Base-by-base conservation (phyloP, 2,329 filamentous ascomycete species). In the Paracamarosporium sp. region DNA sequence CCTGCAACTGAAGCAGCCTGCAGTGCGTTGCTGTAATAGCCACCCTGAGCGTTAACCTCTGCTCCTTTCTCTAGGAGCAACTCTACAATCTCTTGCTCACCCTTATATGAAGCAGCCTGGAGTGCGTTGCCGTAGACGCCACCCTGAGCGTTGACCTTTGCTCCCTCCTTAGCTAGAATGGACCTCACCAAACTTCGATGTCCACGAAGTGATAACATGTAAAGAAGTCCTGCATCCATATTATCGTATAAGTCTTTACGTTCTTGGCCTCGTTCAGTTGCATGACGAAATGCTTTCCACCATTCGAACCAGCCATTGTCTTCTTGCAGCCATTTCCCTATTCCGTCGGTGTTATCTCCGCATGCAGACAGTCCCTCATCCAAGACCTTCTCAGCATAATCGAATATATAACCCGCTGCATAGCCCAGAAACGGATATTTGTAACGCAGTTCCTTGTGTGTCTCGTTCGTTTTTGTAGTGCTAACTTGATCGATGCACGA, bases 1-100 rank as follows among this genome's bases (percentile, higher is more conserved):
- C 57, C 63, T 53, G 15, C 4, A 24, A 4, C 8, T 41, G 55
- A 54, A 41, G 66, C 63, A 27, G 48, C 51, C 30, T 53, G 50
- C 9, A 53, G 40, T n/a, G n/a, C n/a, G n/a, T n/a, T n/a, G n/a
- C n/a, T n/a, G n/a, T n/a, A n/a, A n/a, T n/a, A n/a, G n/a, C n/a
- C n/a, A n/a, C n/a, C n/a, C n/a, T n/a, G n/a, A n/a, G n/a, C n/a
- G n/a, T n/a, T n/a, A n/a, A n/a, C 40, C 4, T 53, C 50, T 24
- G 50, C 50, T 31, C 50, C 50, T 25, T 44, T 17, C 50, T 53
- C 22, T n/a, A 53, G 17, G 12, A 53, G 40, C 27, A 53, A 4
- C 27, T 17, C n/a, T 22, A 53, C 50, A 31, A 53, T 45, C n/a
- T 43, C 20, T 45, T 31, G 22, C 4, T 45, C 4, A 22, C 50